Base-by-base conservation (phyloP, 768 basidiomycete species). In the Rickenella mellea region DNA sequence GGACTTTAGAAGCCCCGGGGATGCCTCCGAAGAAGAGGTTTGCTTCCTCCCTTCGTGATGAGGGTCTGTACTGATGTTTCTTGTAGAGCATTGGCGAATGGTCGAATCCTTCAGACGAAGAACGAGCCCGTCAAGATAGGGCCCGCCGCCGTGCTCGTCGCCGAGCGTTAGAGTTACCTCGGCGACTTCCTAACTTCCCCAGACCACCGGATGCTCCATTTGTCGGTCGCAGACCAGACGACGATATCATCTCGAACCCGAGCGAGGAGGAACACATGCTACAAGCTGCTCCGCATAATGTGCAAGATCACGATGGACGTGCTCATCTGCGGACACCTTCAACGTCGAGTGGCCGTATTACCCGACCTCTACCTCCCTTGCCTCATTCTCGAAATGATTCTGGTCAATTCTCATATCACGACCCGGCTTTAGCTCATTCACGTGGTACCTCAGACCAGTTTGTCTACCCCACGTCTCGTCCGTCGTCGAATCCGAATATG, bases 51-150 rank as follows among this genome's bases (percentile, higher is more conserved):
- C 14, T 36, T 33, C n/a, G n/a, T n/a, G n/a, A n/a, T n/a, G n/a
- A n/a, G n/a, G n/a, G n/a, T n/a, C n/a, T n/a, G 44, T 24, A 49
- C 44, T 31, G 38, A 48, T 41, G 43, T 22, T 47, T 39, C 29
- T 52, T 39, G 35, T 66, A 86, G 80, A 88, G 84, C 51, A 80
- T 87, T 38, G 86, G 85, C 21, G 87, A 91, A 63, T 91, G 76
- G 74, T 91, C 88, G 19, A 91, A 91, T 53, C 88, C 88, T 14
- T 91, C 88, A 20, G 88, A 91, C 54, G 88, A 91, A 59, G 88
- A 91, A 55, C 74, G 81, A 22, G 86, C 82, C 3, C 75, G 86
- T 17, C 78, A 78, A 48, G 62, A 70, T 24, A 76, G 84, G 24
- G 60, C 74, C 33, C 75, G 81, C 31, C 76, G 80, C 33, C 77